Percentiles rank a stretch among this genome's conserved stretches.
phyloP scores from a whole-genome alignment of 371 early-diverging fungal genomes.

The Conidiobolus incongruus region DNA sequence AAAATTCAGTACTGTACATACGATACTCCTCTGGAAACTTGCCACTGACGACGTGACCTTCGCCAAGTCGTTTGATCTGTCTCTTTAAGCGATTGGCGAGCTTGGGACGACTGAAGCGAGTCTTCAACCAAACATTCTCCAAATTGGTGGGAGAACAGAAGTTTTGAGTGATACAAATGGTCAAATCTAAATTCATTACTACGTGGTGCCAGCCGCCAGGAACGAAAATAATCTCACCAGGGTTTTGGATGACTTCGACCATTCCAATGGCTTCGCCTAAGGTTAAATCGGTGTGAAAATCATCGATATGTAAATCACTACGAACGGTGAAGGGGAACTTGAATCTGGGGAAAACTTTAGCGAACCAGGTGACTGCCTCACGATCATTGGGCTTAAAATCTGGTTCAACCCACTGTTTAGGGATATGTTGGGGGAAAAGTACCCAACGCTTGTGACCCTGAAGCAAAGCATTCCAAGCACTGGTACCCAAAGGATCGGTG shows the following conservation, averaged over 20 bases:
- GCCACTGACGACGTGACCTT: background rate
- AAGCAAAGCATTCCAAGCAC: slow-evolving; percentile 40
- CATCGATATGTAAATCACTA: slow-evolving; percentile 8
- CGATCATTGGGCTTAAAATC: slow-evolving; percentile 35
- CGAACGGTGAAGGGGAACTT: slow-evolving; percentile 7
- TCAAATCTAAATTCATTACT: slow-evolving; percentile 61
- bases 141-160: slow-evolving; percentile 46
- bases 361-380: slow-evolving; percentile 63
- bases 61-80: slow-evolving; percentile 17
- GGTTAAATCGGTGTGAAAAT: slow-evolving; percentile 7
- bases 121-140: slow-evolving; percentile 45
- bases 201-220: slow-evolving; percentile 72
- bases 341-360: slow-evolving; percentile 37
- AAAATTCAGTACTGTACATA: background rate
- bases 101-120: slow-evolving; percentile 45
- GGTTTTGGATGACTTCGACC: slow-evolving; percentile 47
- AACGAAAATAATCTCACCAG: slow-evolving; percentile 65
- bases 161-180: slow-evolving; percentile 65
- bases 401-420: slow-evolving; percentile 25
- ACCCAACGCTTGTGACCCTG: slow-evolving; percentile 45
- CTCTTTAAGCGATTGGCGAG: slow-evolving; percentile 25
- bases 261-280: slow-evolving; percentile 31
- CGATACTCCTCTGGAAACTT: background rate
- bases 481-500: slow-evolving; percentile 17
- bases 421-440: slow-evolving; percentile 39